Evolutionary conservation across 495 filamentous ascomycete genomes (phyloP).

Genomic region (Neurospora sp.): DNA sequence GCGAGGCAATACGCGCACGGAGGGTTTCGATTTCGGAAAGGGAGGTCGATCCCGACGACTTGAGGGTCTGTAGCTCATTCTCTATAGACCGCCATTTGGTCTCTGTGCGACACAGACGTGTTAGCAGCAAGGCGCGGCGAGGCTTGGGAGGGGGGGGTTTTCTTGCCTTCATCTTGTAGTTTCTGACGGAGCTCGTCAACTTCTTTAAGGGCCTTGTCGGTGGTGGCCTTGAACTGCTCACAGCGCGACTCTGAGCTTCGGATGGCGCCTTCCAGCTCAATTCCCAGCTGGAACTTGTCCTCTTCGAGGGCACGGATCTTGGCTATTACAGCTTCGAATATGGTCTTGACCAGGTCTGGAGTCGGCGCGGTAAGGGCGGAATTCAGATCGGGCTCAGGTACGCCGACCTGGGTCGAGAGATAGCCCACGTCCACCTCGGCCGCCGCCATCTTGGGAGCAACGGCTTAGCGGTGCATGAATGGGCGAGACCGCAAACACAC

Average conservation of each 20-base stretch:
- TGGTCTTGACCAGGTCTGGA: conserved; percentile 57
- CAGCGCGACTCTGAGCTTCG: conserved; percentile 70
- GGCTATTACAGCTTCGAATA: conserved; percentile 56
- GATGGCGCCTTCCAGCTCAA: conserved; percentile 87
- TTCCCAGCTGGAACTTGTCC: conserved; percentile 73
- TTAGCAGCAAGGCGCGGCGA: conserved; percentile 4
- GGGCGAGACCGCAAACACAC: neutral
- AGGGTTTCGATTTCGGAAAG: conserved; percentile 67
- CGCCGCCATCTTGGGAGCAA: conserved; percentile 55
- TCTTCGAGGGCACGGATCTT: conserved; percentile 79
- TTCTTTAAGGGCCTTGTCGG: conserved; percentile 75
- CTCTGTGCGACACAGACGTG: conserved; percentile 16
- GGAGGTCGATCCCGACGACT: conserved; percentile 63
- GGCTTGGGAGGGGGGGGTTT: neutral
- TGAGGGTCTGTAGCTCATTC: conserved; percentile 69
- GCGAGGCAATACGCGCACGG: conserved; percentile 66
- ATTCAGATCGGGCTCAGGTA: conserved; percentile 58
- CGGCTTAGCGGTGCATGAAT: conserved; percentile 12
- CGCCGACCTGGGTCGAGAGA: conserved; percentile 61
- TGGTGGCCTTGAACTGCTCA: conserved; percentile 64
- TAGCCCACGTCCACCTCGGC: conserved; percentile 65
- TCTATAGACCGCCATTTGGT: conserved; percentile 46
- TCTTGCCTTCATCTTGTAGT: conserved; percentile 68
- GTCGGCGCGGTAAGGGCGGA: conserved; percentile 64
- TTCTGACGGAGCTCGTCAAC: conserved; percentile 67